These are phyloP conservation scores for Neopestalotiopsis sp. DNA, from an alignment of 2,329 filamentous ascomycete genomes.

Conservation along the genomic window DNA sequence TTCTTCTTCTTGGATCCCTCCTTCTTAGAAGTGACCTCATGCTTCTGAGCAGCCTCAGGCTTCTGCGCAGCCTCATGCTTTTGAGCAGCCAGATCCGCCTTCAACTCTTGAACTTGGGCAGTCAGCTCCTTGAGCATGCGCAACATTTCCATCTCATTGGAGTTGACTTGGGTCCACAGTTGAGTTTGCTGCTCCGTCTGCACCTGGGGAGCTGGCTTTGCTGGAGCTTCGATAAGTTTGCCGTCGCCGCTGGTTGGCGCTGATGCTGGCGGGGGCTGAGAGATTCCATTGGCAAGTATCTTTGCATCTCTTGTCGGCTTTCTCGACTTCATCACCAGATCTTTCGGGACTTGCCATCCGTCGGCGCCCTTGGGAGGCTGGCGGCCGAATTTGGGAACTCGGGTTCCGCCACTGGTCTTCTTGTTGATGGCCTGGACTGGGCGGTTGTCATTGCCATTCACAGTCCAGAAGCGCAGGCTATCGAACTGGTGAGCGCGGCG, in stretches of 20 bases:
- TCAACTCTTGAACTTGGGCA: background rate
- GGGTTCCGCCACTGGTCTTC: background rate
- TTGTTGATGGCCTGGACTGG: background rate
- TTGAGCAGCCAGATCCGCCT: background rate
- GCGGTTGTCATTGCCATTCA: background rate
- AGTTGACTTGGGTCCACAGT: background rate
- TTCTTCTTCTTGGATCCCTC: background rate
- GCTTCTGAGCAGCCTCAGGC: background rate
- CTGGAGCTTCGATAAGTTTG: background rate
- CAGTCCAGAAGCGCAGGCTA: background rate
- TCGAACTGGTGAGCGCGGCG: background rate
- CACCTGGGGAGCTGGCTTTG: background rate
- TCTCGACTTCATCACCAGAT: background rate
- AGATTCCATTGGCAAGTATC: background rate
- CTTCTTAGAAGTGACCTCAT: background rate
- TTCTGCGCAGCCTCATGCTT: background rate
- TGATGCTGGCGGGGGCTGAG: background rate
- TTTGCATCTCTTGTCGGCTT: background rate
- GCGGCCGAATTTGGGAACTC: background rate
- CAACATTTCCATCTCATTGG: background rate
- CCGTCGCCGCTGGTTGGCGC: background rate
- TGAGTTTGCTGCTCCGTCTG: background rate
- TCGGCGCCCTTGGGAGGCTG: background rate
- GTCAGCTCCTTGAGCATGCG: conserved; percentile 2
- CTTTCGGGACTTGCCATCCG: background rate